Conservation (phyloP, 805 yeast species). For the Millerozyma miso region DNA sequence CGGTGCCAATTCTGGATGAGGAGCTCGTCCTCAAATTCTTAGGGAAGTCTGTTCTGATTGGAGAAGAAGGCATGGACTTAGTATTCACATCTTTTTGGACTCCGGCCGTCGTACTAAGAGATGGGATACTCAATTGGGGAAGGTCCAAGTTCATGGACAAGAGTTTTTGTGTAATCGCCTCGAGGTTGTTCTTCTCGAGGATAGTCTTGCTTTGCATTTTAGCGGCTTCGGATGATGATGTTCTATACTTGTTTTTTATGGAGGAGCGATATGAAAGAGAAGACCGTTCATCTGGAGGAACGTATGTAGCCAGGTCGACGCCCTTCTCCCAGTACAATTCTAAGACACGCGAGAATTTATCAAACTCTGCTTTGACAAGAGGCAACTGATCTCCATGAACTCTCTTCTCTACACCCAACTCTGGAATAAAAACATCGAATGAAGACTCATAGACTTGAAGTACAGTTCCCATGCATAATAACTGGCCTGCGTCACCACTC, state of each 20-base stretch:
- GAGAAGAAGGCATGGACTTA: conserved; percentile 24
- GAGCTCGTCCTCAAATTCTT: conserved; percentile 19
- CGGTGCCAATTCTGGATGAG: conserved; percentile 12
- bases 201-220: conserved; percentile 42
- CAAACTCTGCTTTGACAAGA: conserved; percentile 86
- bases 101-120: conserved; percentile 5
- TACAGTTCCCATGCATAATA: conserved; percentile 80
- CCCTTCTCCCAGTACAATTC: conserved; percentile 92
- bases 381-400: conserved; percentile 98
- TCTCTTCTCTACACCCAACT: conserved; percentile 90
- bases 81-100: conserved; percentile 8
- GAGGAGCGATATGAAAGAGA: conserved; percentile 73
- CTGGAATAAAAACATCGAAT: conserved; percentile 88
- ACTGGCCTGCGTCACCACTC: conserved; percentile 69
- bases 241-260: conserved; percentile 71
- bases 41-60: conserved; percentile 16
- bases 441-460: conserved; percentile 94
- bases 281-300: conserved; percentile 86
- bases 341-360: conserved; percentile 57
- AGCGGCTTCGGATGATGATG: conserved; percentile 71
- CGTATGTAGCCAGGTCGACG: conserved; percentile 85
- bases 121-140: conserved; percentile 36
- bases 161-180: conserved; percentile 46
- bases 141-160: conserved; percentile 45
- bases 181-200: conserved; percentile 26